Percentiles rank a stretch among this genome's conserved stretches.
Conservation (phyloP, 345 rosid genomes). For the Sisymbrium irio region DNA sequence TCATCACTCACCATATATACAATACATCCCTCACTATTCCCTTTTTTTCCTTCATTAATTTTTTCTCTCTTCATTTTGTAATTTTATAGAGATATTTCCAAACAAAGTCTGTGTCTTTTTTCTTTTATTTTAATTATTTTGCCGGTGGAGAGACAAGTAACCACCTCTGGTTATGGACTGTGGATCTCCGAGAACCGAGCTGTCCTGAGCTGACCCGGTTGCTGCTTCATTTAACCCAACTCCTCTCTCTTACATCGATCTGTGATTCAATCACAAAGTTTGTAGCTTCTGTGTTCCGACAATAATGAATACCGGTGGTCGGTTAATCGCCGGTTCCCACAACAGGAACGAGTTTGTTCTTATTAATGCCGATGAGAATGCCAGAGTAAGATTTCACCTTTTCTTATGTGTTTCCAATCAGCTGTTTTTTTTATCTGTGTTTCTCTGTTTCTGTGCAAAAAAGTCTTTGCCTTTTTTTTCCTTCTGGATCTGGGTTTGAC, state of each 20-base stretch:
- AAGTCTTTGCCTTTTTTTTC: constrained; percentile 9
- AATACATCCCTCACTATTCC: constrained; percentile 21
- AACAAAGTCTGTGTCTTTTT: constrained; percentile 13
- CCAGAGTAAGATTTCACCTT: constrained; percentile 51
- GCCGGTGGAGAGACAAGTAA: not conserved
- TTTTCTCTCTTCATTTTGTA: not conserved
- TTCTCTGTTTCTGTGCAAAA: constrained; percentile 19
- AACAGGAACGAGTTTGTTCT: constrained; percentile 95
- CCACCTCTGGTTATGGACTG: constrained; percentile 34
- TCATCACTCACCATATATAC: constrained; percentile 7
- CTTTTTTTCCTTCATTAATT: not conserved
- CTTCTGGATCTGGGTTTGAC: constrained; percentile 41
- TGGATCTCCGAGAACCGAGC: constrained; percentile 40
- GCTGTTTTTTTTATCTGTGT: constrained; percentile 16
- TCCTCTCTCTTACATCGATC: constrained; percentile 14
- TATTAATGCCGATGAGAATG: constrained; percentile 92
- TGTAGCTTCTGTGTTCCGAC: constrained; percentile 17
- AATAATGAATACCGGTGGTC: constrained; percentile 89
- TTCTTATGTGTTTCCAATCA: not conserved
- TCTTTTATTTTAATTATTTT: too few relatives aligned
- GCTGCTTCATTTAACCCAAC: not conserved
- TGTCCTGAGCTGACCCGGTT: constrained; percentile 11
- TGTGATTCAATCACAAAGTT: constrained; percentile 4
- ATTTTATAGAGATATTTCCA: not conserved
- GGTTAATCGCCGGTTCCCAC: constrained; percentile 97